Base-by-base conservation (phyloP, 306 rosid species). In the Pyrus pyrifolia region DNA sequence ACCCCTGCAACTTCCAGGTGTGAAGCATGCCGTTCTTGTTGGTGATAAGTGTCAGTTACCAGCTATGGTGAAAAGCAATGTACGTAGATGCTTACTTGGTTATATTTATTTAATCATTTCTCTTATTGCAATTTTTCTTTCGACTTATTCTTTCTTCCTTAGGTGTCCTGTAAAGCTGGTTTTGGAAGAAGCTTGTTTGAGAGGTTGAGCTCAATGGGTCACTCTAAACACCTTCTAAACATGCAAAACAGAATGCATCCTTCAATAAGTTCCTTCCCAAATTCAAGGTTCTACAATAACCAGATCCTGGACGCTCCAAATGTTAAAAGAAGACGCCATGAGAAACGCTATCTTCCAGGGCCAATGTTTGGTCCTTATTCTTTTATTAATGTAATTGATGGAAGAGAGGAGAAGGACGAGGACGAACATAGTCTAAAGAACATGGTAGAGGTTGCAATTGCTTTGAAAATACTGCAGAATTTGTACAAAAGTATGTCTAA, bases 221-320 rank as follows among this genome's bases (percentile, higher is more conserved):
- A 83, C 71, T 69, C 88, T 10, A 90, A 84, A 60, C 89, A 89
- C 78, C 84, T 93, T 68, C 87, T 93, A 38, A 80, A 85, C 69
- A 73, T 78, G 66, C 97, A 93, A 68, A 90, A 93, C 80, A 78
- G 97, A 73, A 93, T 93, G 97, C 96, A 93, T 81, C 96, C 96
- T 11, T 86, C 91, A 9, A 87, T 93, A 68, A 93, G 94, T 74
- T 85, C 35, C 17, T 93, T 93, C 74, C 96, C 97, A 22, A 90
- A 93, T 85, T 78, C 78, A 15, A 70, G 60, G 33, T 90, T 90
- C 76, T 93, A 93, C 80, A 6, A 45, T 8, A 78, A 83, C 80
- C 77, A 67, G 86, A 85, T 93, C 63, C 64, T 76, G 14, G 87
- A 90, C 42, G 96, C 93, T 55, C 84, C 86, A 27, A 86, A 80